Evolutionary conservation across 805 yeast species (phyloP), one percentile per base, ranked within the genome.

Genomic region (Candida mattraensis): DNA sequence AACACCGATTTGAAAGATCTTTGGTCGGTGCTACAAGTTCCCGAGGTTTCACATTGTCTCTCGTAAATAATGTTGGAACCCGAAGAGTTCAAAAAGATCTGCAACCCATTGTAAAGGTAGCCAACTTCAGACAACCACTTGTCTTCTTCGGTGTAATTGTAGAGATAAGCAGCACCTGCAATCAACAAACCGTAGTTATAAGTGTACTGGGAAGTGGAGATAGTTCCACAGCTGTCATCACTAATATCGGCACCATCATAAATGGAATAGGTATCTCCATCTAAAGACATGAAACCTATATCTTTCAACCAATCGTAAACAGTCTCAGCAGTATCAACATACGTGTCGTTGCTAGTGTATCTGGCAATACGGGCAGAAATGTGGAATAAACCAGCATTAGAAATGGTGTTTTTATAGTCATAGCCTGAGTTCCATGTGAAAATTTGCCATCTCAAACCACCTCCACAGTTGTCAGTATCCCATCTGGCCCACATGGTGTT

Each of bases 391-490:
- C 85, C 77, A 3, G 94, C 94, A 58, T 86, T 87, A n/a, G 93
- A 74, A 47, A 87, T 84, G n/a, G 89, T 65, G 64, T 87, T 87
- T 60, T 87, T 87, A 63, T 87, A 87, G 58, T 83, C 79, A 60
- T 86, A 87, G 42, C 96, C 96, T 6, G 85, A 69, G 60, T 87
- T 87, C 87, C 88, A 87, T 35, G 82, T 72, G 64, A 83, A 87
- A 47, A 87, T 87, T 67, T 87, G 96, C 96, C 96, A 87, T 63
- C 96, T 75, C 39, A 87, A 68, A 2, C 96, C 96, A 33, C 96
- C 96, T 27, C 62, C 69, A 58, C 87, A 80, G 50, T 64, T 42
- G 3, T 46, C 62, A 11, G 63, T 44, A 51, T 87, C 95, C 96
- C 96, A 87, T 51, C 94, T 70, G 4, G 71, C 57, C 39, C 78